These are phyloP conservation scores for Penicillium sp. DNA, from an alignment of 2,329 filamentous ascomycete genomes.

Conservation along the genomic window DNA sequence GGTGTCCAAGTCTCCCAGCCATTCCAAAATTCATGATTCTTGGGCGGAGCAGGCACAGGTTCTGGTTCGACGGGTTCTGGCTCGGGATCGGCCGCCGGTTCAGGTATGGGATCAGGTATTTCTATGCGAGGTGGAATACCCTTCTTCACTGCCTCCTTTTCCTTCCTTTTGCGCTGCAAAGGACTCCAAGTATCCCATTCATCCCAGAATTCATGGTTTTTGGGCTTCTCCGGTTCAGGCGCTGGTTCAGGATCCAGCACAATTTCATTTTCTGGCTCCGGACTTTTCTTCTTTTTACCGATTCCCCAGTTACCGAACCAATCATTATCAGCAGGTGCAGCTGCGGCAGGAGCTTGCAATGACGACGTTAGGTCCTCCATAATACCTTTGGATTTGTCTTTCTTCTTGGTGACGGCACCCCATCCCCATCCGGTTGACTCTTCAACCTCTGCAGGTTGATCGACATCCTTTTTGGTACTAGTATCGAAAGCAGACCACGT, in stretches of 20 bases:
- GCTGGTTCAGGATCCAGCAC: slow-evolving; percentile 21
- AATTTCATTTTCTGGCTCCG: not conserved
- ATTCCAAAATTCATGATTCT: slow-evolving; percentile 13
- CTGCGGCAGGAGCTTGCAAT: slow-evolving; percentile 25
- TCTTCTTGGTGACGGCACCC: slow-evolving; percentile 24
- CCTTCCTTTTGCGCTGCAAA: slow-evolving; percentile 17
- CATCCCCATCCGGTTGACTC: slow-evolving; percentile 31
- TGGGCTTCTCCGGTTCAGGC: slow-evolving; percentile 16
- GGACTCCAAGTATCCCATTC: slow-evolving; percentile 16
- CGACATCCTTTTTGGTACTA: slow-evolving; percentile 6
- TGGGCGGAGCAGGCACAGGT: not conserved
- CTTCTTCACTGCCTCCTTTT: slow-evolving; percentile 14
- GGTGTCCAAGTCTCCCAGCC: slow-evolving; percentile 5
- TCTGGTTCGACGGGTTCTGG: not conserved
- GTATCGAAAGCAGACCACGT: slow-evolving; percentile 15
- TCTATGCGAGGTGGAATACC: slow-evolving; percentile 13
- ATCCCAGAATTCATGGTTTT: slow-evolving; percentile 14
- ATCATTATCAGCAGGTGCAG: slow-evolving; percentile 27
- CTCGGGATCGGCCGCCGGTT: not conserved
- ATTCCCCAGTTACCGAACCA: slow-evolving; percentile 31
- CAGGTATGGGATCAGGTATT: slow-evolving; percentile 18
- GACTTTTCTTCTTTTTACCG: slow-evolving; percentile 34
- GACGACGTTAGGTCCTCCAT: slow-evolving; percentile 26
- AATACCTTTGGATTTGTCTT: slow-evolving; percentile 26
- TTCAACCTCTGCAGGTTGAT: slow-evolving; percentile 3